Evolutionary conservation across 495 filamentous ascomycete species (phyloP).

Genomic region (Stereocaulon alpinum): DNA sequence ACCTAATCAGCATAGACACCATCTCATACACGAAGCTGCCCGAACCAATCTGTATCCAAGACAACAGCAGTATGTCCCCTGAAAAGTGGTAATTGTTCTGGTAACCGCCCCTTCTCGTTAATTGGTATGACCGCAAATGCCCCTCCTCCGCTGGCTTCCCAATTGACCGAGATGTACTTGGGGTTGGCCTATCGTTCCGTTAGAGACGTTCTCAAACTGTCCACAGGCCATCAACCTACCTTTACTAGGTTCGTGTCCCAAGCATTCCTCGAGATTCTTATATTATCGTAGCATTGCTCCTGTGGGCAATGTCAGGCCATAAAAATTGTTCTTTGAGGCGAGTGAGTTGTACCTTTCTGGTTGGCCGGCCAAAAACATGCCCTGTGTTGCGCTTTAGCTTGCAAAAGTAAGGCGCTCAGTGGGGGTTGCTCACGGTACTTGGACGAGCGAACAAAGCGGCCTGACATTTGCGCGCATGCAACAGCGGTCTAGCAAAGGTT

Average conservation of each 20-base stretch:
- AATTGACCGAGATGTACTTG: constrained; percentile 94
- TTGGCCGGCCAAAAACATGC: constrained; percentile 93
- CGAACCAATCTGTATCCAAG: constrained; percentile 94
- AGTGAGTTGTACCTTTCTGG: constrained; percentile 60
- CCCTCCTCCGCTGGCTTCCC: constrained; percentile 93
- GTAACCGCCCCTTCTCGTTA: constrained; percentile 75
- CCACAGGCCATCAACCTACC: constrained; percentile 37
- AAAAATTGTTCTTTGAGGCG: background rate
- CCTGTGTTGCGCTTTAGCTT: constrained; percentile 43
- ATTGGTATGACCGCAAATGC: constrained; percentile 95
- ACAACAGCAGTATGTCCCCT: constrained; percentile 92
- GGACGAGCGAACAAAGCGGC: constrained; percentile 94
- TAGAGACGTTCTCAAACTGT: constrained; percentile 14
- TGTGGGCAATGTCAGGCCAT: constrained; percentile 23
- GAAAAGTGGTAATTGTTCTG: constrained; percentile 89
- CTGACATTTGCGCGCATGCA: constrained; percentile 55
- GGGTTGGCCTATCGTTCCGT: constrained; percentile 64
- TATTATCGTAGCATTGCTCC: constrained; percentile 94
- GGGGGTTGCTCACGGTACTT: constrained; percentile 76
- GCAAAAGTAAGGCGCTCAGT: background rate
- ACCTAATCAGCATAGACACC: constrained; percentile 22
- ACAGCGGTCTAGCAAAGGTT: background rate
- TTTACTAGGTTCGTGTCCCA: constrained; percentile 99
- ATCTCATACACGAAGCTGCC: constrained; percentile 13
- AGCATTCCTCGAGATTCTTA: constrained; percentile 88